phyloP scores from a whole-genome alignment of 2,329 filamentous ascomycete genomes.

The Alternaria viburni region DNA sequence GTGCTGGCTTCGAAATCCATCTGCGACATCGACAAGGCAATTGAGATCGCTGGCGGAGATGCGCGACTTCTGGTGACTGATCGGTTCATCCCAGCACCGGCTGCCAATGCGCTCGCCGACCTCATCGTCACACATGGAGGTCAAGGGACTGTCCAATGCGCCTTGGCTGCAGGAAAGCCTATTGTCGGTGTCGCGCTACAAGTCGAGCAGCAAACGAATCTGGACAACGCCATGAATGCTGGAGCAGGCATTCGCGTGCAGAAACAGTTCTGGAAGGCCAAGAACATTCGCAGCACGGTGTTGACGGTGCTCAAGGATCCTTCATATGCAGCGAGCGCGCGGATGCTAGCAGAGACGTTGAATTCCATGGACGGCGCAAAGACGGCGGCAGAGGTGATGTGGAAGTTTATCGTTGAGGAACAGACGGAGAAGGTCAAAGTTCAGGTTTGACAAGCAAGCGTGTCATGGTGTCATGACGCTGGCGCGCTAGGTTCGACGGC shows the following conservation, averaged over 20 bases:
- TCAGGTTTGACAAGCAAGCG: not conserved
- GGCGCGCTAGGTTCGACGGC: not conserved
- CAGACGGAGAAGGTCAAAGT: conserved; percentile 19
- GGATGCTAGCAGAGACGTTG: conserved; percentile 29
- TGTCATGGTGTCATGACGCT: conserved; percentile 5
- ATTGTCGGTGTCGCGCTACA: conserved; percentile 42
- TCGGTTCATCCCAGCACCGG: conserved; percentile 37
- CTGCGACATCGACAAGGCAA: conserved; percentile 37
- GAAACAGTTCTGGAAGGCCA: conserved; percentile 37
- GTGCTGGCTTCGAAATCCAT: conserved; percentile 40
- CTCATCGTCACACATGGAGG: conserved; percentile 39
- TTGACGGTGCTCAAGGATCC: conserved; percentile 33
- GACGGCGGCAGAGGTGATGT: conserved; percentile 40
- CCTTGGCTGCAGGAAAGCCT: conserved; percentile 39
- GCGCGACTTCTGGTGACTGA: conserved; percentile 38
- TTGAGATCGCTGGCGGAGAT: conserved; percentile 29
- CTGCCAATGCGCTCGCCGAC: conserved; percentile 38
- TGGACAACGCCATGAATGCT: conserved; percentile 44
- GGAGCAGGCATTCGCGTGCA: conserved; percentile 40
- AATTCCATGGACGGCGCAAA: conserved; percentile 40
- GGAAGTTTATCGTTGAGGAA: conserved; percentile 37
- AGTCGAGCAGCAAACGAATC: conserved; percentile 43
- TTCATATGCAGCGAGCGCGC: conserved; percentile 32
- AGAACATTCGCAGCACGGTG: conserved; percentile 33
- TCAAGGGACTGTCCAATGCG: conserved; percentile 42